Percentiles rank a stretch among this genome's conserved stretches.
These are phyloP conservation scores for Artemisia annua DNA, from an alignment of 129 eudicot species.

Conservation along the genomic window DNA sequence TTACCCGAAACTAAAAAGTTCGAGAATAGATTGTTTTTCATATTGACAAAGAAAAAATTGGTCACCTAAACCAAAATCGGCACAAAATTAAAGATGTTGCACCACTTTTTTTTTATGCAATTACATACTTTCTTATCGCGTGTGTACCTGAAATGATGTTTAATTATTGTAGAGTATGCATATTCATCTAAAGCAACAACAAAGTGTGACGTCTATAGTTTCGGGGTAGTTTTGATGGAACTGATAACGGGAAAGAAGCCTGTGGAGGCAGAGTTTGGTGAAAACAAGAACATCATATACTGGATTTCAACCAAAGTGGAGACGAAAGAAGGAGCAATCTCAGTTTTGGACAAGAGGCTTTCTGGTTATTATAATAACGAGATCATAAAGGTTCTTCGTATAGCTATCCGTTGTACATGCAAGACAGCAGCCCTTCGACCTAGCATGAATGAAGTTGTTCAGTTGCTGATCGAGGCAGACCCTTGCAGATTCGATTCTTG, in stretches of 20 bases:
- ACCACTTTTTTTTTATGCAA: no score
- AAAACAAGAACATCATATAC: conserved; percentile 78
- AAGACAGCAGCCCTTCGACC: conserved; percentile 64
- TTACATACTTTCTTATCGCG: no score
- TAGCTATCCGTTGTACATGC: conserved; percentile 79
- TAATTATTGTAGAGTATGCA: conserved; percentile 67
- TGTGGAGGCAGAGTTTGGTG: conserved; percentile 91
- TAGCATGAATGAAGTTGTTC: conserved; percentile 76
- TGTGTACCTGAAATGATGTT: conserved; percentile 2
- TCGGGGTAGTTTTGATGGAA: conserved; percentile 89
- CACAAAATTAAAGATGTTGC: no score
- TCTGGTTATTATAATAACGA: conserved; percentile 58
- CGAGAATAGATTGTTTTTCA: no score
- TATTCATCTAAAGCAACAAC: conserved; percentile 83
- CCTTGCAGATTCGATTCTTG: conserved; percentile 66
- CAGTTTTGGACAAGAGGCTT: conserved; percentile 62
- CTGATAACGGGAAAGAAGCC: conserved; percentile 90
- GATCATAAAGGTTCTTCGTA: conserved; percentile 70
- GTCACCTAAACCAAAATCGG: no score
- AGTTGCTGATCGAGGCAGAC: conserved; percentile 73
- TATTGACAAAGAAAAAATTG: no score
- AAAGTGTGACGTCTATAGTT: conserved; percentile 90
- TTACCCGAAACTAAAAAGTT: no score
- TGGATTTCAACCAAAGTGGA: conserved; percentile 84
- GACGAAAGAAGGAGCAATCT: conserved; percentile 78